Percentiles rank a stretch among this genome's conserved stretches.
Evolutionary conservation across 345 rosid genomes (phyloP).

Genomic region (Kandelia obovata): DNA sequence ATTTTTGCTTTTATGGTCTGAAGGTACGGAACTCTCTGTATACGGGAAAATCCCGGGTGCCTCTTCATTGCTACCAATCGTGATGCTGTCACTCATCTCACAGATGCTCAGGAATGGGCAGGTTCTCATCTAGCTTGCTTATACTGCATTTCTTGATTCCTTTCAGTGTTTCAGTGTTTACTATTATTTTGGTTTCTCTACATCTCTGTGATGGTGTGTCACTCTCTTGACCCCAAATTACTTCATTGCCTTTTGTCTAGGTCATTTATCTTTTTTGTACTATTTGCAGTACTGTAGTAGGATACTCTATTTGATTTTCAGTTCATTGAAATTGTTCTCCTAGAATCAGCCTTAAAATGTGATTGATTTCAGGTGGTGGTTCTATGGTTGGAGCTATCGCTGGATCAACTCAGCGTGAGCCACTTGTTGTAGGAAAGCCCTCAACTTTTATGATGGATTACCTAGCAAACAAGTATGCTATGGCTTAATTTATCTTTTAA

Average conservation of each 20-base stretch:
- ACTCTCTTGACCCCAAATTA: too few species aligned
- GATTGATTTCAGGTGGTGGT: constrained; percentile 29
- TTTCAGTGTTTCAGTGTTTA: neutral
- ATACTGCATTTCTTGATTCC: neutral
- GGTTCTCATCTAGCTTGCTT: constrained; percentile 21
- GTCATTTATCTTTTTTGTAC: too few species aligned
- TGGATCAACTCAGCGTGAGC: constrained; percentile 35
- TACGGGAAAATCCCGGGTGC: constrained; percentile 36
- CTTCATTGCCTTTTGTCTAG: too few species aligned
- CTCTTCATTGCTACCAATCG: constrained; percentile 36
- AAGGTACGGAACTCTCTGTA: constrained; percentile 34
- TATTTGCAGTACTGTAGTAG: too few species aligned
- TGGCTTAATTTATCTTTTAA: neutral
- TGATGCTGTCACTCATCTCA: constrained; percentile 35
- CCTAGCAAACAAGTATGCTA: constrained; percentile 68
- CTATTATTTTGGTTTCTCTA: neutral
- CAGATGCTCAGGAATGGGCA: constrained; percentile 41
- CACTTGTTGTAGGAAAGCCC: constrained; percentile 33
- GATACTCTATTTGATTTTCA: too few species aligned
- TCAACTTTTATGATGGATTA: constrained; percentile 44
- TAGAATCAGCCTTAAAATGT: neutral
- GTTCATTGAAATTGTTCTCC: neutral
- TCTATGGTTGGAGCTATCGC: constrained; percentile 32
- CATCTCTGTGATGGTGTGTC: too few species aligned
- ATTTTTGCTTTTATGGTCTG: neutral